Base-by-base conservation (phyloP, 805 yeast genomes). In the Hanseniaspora lachancei region DNA sequence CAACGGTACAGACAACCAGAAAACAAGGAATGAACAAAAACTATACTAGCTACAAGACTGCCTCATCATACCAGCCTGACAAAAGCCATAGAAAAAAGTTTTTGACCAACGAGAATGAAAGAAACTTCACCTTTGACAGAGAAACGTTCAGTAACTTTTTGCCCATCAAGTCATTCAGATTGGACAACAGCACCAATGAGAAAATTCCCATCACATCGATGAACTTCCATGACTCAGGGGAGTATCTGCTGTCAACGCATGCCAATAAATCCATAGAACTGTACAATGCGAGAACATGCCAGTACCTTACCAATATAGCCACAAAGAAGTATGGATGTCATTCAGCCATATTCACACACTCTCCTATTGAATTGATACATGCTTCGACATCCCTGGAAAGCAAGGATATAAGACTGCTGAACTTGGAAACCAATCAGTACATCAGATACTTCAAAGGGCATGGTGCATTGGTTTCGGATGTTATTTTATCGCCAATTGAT, bases 311-410 rank as follows among this genome's bases (percentile, higher is more conserved):
- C 62, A 79, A 88, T 4, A 76, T 86, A 9, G 82, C 79, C 58
- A 82, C 93, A 32, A 89, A 89, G 70, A 93, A 93, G 65, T 93
- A 93, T 62, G 98, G 98, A 0, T 86, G 89, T 57, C 89, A 87
- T 63, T 69, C 86, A 40, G 96, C 96, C 2, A 74, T 80, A 47
- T 93, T 93, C 67, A 81, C 96, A 0, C 95, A 84, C 63, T 75
- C 77, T 44, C 81, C 80, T 47, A 74, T 77, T 57, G 81, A 82
- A 62, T 83, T 93, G 63, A 73, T 91, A 16, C 86, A 85, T 65
- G 89, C 95, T 0, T 85, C 96, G 5, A 88, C 97, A 0, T 47
- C 57, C 2, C 78, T 80, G 65, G 82, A 79, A 50, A 89, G 86
- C 60, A 80, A 86, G 63, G 79, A 80, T 15, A 77, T 93, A 27